These are phyloP conservation scores for Borovskyia barvae DNA, from an alignment of 208 protist species.

Conservation along the genomic window DNA sequence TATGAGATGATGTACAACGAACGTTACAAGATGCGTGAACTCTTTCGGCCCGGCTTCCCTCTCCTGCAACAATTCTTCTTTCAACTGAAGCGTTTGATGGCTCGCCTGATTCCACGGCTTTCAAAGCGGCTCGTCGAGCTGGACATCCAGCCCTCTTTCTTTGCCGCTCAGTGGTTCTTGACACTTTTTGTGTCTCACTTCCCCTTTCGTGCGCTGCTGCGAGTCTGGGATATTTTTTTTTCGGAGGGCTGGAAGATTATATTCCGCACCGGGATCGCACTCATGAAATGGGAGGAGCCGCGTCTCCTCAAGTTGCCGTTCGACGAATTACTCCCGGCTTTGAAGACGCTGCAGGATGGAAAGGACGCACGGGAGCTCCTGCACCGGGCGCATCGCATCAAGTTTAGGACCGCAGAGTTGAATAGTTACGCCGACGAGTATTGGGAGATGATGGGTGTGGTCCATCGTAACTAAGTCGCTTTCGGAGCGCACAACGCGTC, in stretches of 20 bases:
- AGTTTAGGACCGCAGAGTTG: constrained; percentile 89
- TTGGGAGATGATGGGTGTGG: constrained; percentile 37
- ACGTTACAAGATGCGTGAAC: constrained; percentile 81
- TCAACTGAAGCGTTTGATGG: constrained; percentile 81
- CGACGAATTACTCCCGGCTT: constrained; percentile 72
- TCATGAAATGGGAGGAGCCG: constrained; percentile 90
- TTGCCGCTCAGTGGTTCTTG: constrained; percentile 93
- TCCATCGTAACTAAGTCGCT: constrained; percentile 16
- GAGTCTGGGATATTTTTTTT: constrained; percentile 94
- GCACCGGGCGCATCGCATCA: constrained; percentile 66
- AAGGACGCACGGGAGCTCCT: constrained; percentile 81
- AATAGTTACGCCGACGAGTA: constrained; percentile 81
- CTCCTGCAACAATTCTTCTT: constrained; percentile 90
- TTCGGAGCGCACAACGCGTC: too few relatives aligned
- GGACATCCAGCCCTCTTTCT: constrained; percentile 80
- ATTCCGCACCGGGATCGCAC: constrained; percentile 83
- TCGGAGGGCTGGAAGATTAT: constrained; percentile 94
- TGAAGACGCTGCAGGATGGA: constrained; percentile 84
- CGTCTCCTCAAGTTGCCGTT: constrained; percentile 66
- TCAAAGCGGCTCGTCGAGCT: constrained; percentile 69
- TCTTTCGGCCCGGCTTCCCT: constrained; percentile 89
- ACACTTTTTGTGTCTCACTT: constrained; percentile 92
- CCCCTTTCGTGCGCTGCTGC: constrained; percentile 79
- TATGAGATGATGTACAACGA: constrained; percentile 86
- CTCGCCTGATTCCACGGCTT: constrained; percentile 72